phyloP scores from a whole-genome alignment of 768 basidiomycete genomes.

The Rhizopogon vinicolor region DNA sequence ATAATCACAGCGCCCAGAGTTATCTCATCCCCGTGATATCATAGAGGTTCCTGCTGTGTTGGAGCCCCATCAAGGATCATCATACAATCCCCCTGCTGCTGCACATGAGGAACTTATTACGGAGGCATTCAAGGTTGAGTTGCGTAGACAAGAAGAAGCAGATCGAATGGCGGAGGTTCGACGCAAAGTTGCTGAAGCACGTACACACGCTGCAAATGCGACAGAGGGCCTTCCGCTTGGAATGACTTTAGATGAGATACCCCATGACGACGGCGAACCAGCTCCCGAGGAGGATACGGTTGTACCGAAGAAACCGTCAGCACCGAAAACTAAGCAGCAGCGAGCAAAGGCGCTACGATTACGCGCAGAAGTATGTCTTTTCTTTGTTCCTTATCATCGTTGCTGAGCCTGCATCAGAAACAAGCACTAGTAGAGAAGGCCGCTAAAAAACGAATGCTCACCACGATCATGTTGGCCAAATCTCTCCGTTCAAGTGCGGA shows the following conservation, averaged over 20 bases:
- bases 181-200: slow-evolving; percentile 49
- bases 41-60: slow-evolving; percentile 65
- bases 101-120: slow-evolving; percentile 70
- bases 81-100: slow-evolving; percentile 81
- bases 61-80: slow-evolving; percentile 77
- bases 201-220: slow-evolving; percentile 24
- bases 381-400: not conserved
- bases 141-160: slow-evolving; percentile 47
- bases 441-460: slow-evolving; percentile 54
- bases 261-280: slow-evolving; percentile 35
- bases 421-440: slow-evolving; percentile 55
- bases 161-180: slow-evolving; percentile 51
- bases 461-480: slow-evolving; percentile 54
- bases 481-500: slow-evolving; percentile 41
- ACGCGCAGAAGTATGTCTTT: slow-evolving; percentile 53
- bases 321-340: slow-evolving; percentile 60
- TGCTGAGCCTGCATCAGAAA: slow-evolving; percentile 40
- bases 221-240: slow-evolving; percentile 46
- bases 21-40: slow-evolving; percentile 38
- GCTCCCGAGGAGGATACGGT: slow-evolving; percentile 23
- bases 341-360: slow-evolving; percentile 60
- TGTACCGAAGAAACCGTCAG: slow-evolving; percentile 37
- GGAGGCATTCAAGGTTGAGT: slow-evolving; percentile 64
- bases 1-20: slow-evolving; percentile 40
- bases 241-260: slow-evolving; percentile 56